Base-by-base conservation (phyloP, 345 rosid species). In the Lumnitzera racemosa region DNA sequence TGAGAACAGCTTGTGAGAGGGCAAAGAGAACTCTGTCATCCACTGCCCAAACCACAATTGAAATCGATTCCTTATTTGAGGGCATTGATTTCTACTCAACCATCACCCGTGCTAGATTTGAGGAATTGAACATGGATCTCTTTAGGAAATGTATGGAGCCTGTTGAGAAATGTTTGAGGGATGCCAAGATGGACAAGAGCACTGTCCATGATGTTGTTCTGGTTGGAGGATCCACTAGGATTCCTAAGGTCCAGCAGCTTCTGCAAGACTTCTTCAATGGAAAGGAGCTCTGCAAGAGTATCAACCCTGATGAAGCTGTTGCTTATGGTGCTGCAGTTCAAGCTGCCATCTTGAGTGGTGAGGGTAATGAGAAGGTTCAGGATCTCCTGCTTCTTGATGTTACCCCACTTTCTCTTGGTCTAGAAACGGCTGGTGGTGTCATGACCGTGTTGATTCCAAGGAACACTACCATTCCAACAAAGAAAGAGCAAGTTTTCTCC, bases 281-380 rank as follows among this genome's bases (percentile, higher is more conserved):
- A 4, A 83, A 86, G 72, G 91, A 86, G 75, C 83, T 86, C 1
- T 83, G 89, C 81, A 86, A 86, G 70, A 83, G 82, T 57, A 86
- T 86, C 71, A 86, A 86, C 74, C 94, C 88, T 0, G 90, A 86
- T 47, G 94, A 86, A 70, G 94, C 94, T 4, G 90, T 86, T 71
- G 94, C 90, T 14, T 86, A 84, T 49, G 90, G 94, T 72, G 94
- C 94, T 46, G 94, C 92, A 2, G 89, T 86, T 47, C 89, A 85
- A 65, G 91, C 89, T 53, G 91, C 91, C 59, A 85, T 85, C 47
- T 79, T 85, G 70, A 80, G 88, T 4, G 89, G 91, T 65, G 91
- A 85, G 66, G 88, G 91, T 36, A 86, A 83, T 14, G 91, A 85
- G 84, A 85, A 85, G 77, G 91, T 85, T 12, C 88, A 85, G 23